Evolutionary conservation across 306 rosid species (phyloP), one percentile per base, ranked within the genome.

Genomic region (Arachis hypogaea): DNA sequence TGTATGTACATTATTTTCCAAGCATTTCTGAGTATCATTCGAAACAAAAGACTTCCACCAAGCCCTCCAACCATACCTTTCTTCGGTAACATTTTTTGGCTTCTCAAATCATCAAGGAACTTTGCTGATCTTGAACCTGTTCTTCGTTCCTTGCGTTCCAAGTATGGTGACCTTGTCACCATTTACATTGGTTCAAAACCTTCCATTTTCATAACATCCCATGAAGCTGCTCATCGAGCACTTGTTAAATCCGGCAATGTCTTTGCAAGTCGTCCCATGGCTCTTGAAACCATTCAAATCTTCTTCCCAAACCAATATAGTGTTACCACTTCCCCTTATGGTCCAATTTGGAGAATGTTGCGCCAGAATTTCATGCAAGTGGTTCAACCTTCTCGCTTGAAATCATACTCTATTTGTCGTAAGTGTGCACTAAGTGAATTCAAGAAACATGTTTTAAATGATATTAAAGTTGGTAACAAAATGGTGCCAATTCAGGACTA

Each of bases 31-130:
- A 66, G 33, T 12, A 16, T 59, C 4, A 45, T 46, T 0, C 29
- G 28, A 33, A 69, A 72, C 36, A 83, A 63, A n/a, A 83, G 58
- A 33, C 11, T 86, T 11, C 89, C 87, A 52, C 89, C 89, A 8
- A 81, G 85, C 28, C 89, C 89, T 49, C 85, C 82, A 1, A 75
- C 87, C 7, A 38, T 86, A 61, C 89, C 89, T 41, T 12, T 86
- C 11, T 38, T 86, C 18, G 87, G 87, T 7, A 83, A 80, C 60
- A 44, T 86, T 6, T 81, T 80, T 2, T 86, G 89, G 87, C 89
- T 85, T 14, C 47, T 85, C 0, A 85, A 82, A 18, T 77, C 83
- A 0, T 83, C 87, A 14, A 80, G 67, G 41, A 83, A 83, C 70
- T 86, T 83, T 8, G 81, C 87, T 7, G 80, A 75, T 41, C 69